phyloP scores from a whole-genome alignment of 805 yeast species.

The Jamesozyma jinghongensis region DNA sequence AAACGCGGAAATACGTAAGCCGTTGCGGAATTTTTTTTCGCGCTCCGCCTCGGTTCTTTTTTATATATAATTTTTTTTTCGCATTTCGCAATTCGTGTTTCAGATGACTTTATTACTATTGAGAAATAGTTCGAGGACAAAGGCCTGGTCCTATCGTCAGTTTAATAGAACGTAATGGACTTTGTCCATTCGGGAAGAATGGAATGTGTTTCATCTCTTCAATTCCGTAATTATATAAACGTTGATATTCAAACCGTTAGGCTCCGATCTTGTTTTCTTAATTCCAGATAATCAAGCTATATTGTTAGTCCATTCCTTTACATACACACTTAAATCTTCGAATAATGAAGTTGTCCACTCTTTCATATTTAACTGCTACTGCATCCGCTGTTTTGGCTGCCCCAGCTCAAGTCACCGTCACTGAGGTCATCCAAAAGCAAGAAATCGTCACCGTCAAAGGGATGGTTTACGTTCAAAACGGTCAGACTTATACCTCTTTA shows the following conservation, averaged over 20 bases:
- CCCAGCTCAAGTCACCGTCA: conserved; percentile 23
- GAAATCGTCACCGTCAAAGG: conserved; percentile 25
- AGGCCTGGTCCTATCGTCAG: no score
- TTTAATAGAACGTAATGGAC: no score
- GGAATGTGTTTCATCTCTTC: no score
- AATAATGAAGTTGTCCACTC: conserved; percentile 20
- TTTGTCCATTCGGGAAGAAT: no score
- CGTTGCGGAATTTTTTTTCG: no score
- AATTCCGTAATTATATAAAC: no score
- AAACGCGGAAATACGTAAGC: no score
- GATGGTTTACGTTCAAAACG: conserved; percentile 19
- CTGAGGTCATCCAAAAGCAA: conserved; percentile 22
- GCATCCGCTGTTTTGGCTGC: conserved; percentile 14
- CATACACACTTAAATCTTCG: no score
- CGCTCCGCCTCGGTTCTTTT: background rate
- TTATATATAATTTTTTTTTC: background rate
- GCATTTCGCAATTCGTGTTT: background rate
- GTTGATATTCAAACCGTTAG: no score
- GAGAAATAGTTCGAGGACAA: background rate
- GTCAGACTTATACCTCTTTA: conserved; percentile 19
- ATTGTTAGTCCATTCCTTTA: conserved; percentile 1
- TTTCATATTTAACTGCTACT: conserved; percentile 15
- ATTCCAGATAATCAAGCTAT: background rate
- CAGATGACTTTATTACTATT: background rate
- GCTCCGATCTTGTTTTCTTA: no score